Conservation (phyloP, 768 basidiomycete genomes). For the Lactarius hatsudake region DNA sequence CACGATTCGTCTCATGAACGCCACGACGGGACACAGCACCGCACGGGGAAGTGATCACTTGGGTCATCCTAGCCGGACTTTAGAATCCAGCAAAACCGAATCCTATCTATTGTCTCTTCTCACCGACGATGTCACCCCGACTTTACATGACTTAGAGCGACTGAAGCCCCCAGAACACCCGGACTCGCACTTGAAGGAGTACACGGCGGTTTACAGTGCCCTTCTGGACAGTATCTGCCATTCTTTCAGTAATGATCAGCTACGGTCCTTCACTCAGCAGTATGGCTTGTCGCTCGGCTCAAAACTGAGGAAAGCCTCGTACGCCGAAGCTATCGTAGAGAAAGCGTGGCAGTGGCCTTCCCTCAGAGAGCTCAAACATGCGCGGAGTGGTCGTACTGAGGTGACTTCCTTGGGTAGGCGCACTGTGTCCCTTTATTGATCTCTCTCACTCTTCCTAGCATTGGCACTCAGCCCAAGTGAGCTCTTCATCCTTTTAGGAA, state of each 20-base stretch:
- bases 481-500: conserved; percentile 70
- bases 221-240: conserved; percentile 52
- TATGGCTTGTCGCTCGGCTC: conserved; percentile 41
- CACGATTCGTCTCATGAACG: too few species aligned
- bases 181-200: conserved; percentile 42
- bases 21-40: not conserved
- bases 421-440: conserved; percentile 7
- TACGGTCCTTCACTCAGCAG: conserved; percentile 50
- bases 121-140: conserved; percentile 45
- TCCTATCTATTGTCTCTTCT: conserved; percentile 54
- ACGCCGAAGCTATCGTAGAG: conserved; percentile 56
- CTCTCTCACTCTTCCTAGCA: conserved; percentile 37
- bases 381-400: conserved; percentile 50
- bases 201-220: conserved; percentile 50
- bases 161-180: conserved; percentile 46
- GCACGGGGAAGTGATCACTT: not conserved
- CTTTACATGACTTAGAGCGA: conserved; percentile 60
- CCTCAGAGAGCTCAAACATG: conserved; percentile 48
- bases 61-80: conserved; percentile 25
- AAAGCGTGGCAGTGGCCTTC: conserved; percentile 69
- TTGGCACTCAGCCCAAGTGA: conserved; percentile 56
- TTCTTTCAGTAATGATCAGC: conserved; percentile 63
- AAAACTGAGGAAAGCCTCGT: conserved; percentile 38
- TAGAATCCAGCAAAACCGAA: conserved; percentile 49
- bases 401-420: conserved; percentile 45